Conservation (phyloP, 2,329 filamentous ascomycete genomes). For the Exophiala calicioides region DNA sequence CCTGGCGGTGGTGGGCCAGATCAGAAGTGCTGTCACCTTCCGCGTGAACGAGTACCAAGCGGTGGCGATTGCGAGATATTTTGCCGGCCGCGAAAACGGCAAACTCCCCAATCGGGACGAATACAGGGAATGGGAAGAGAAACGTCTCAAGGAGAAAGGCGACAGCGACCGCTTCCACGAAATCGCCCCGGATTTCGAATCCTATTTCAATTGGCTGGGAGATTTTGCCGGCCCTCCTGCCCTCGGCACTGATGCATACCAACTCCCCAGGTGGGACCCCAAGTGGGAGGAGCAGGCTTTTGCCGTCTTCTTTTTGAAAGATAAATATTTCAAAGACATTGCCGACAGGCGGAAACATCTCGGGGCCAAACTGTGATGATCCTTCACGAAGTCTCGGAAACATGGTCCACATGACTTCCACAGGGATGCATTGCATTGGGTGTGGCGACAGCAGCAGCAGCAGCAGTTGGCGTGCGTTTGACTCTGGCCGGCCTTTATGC, state of each 20-base stretch:
- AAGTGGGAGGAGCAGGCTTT: too few species aligned
- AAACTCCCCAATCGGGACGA: slow-evolving; percentile 29
- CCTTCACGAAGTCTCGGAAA: too few species aligned
- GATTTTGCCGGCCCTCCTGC: slow-evolving; percentile 46
- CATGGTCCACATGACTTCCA: too few species aligned
- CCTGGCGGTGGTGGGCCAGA: slow-evolving; percentile 59
- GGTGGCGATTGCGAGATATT: slow-evolving; percentile 53
- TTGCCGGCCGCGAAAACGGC: slow-evolving; percentile 29
- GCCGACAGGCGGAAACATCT: too few species aligned
- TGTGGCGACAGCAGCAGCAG: too few species aligned
- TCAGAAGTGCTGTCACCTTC: slow-evolving; percentile 58
- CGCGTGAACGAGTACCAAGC: slow-evolving; percentile 70
- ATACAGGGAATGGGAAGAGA: slow-evolving; percentile 36
- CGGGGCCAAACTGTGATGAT: too few species aligned
- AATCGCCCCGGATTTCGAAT: slow-evolving; percentile 39
- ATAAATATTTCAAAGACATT: too few species aligned
- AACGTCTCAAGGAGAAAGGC: slow-evolving; percentile 18
- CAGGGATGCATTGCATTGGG: too few species aligned
- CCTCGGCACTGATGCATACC: slow-evolving; percentile 41
- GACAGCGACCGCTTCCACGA: slow-evolving; percentile 32
- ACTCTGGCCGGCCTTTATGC: too few species aligned
- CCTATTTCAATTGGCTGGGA: slow-evolving; percentile 45
- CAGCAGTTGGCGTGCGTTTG: too few species aligned
- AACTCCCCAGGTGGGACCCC: slow-evolving; percentile 35
- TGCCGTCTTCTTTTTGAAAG: too few species aligned